These are phyloP conservation scores for Aspergillus sparsus DNA, from an alignment of 495 filamentous ascomycete genomes.

Conservation along the genomic window DNA sequence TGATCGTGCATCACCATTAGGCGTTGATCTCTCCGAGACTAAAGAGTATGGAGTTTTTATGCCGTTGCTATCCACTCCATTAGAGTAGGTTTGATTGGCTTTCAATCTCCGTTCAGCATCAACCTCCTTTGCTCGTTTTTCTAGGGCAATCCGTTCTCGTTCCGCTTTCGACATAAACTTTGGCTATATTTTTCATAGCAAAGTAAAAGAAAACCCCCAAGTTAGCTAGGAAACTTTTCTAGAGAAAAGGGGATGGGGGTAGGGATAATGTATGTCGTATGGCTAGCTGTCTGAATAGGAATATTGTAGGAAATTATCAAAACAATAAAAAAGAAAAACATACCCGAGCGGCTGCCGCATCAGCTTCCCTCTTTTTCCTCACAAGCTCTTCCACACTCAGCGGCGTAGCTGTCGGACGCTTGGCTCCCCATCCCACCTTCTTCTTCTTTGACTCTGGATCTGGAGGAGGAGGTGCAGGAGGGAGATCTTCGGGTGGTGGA, in stretches of 20 bases:
- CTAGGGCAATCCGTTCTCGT: slow-evolving; percentile 80
- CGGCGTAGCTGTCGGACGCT: slow-evolving; percentile 47
- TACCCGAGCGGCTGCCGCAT: slow-evolving; percentile 76
- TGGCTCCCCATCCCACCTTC: slow-evolving; percentile 57
- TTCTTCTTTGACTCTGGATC: slow-evolving; percentile 46
- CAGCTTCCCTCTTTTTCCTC: slow-evolving; percentile 74
- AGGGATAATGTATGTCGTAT: no score
- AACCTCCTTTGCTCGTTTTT: slow-evolving; percentile 83
- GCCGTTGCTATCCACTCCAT: slow-evolving; percentile 35
- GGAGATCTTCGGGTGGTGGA: slow-evolving; percentile 56
- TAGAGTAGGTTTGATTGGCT: slow-evolving; percentile 24
- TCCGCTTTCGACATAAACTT: slow-evolving; percentile 91
- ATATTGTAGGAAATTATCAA: background rate
- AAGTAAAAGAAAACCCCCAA: slow-evolving; percentile 17
- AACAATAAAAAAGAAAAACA: slow-evolving; percentile 17
- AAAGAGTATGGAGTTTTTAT: slow-evolving; percentile 12
- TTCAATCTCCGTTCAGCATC: slow-evolving; percentile 60
- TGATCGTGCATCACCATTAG: slow-evolving; percentile 31
- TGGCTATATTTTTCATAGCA: slow-evolving; percentile 54
- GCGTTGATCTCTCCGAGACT: slow-evolving; percentile 17
- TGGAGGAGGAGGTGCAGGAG: slow-evolving; percentile 56
- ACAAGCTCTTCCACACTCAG: slow-evolving; percentile 77
- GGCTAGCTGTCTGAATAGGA: no score
- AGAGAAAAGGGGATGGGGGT: background rate
- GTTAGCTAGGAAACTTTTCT: slow-evolving; percentile 19